Base-by-base conservation (phyloP, 139 green algal genomes). In the Closterium sp. region DNA sequence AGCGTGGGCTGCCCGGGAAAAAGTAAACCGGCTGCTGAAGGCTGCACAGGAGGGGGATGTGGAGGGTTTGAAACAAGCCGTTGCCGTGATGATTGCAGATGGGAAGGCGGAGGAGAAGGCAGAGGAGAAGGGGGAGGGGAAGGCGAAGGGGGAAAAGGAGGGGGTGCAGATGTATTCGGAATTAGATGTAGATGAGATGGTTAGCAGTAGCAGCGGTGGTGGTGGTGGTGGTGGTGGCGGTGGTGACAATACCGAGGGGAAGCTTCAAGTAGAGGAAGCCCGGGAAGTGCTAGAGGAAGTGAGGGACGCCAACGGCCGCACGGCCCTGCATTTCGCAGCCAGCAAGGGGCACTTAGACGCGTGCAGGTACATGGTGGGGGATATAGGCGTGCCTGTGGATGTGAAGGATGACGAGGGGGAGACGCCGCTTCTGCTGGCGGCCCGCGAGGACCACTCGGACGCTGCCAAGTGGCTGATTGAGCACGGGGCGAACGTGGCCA, bases 241-340 rank as follows among this genome's bases (percentile, higher is more conserved):
- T 8, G 33, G 35, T 34, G 33, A 31, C 88, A 43, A 4, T n/a
- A 34, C 19, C 88, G 69, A 91, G n/a, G 88, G 89, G 30, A 33
- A 32, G 83, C 83, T 86, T 33, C 19, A 21, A 86, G 83, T 33
- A 8, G 35, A 93, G 23, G 88, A 91, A 32, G 88, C 33, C 2
- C 19, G 64, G 32, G 87, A 89, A 81, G 19, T 33, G 32, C 84
- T 96, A 21, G 85, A 92, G 28, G 87, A 96, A 34, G 90, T 93
- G 34, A 86, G 87, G 28, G 94, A 94, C 90, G 95, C 34, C 35
- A 93, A 94, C n/a, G 89, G 87, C 38, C 84, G 94, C 32, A 93
- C 90, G 30, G 89, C 94, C 7, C 93, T 96, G 32, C 94, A 96
- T 88, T 91, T 96, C 66, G 94, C 94, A 25, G 94, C 94, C 3